A percentile compares a stretch with the other conserved stretches of the same genome.
Evolutionary conservation across 2,329 filamentous ascomycete genomes (phyloP).

Genomic region (Penicillium hordei): DNA sequence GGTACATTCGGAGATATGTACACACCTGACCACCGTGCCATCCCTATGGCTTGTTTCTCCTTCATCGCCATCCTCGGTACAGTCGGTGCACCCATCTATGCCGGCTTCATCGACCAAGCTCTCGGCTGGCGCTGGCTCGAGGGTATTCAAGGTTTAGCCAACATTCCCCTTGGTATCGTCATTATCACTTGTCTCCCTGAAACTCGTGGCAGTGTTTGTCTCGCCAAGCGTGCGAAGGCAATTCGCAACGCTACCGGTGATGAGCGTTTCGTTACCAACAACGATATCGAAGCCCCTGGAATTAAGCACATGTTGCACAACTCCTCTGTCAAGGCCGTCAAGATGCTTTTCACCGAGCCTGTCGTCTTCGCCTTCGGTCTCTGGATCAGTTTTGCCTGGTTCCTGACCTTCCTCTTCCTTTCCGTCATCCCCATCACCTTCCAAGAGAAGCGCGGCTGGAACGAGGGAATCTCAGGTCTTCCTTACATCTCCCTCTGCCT

Average conservation of each 20-base stretch:
- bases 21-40: conserved; percentile 46
- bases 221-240: conserved; percentile 51
- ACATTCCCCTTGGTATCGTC: conserved; percentile 50
- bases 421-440: conserved; percentile 54
- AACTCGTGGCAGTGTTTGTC: conserved; percentile 49
- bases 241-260: conserved; percentile 51
- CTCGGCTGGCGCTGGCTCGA: conserved; percentile 57
- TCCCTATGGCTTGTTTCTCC: conserved; percentile 51
- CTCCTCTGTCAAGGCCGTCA: conserved; percentile 54
- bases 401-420: conserved; percentile 56
- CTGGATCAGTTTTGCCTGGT: conserved; percentile 56
- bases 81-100: conserved; percentile 55
- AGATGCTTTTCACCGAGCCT: conserved; percentile 52
- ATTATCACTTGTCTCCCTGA: conserved; percentile 49
- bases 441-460: conserved; percentile 54
- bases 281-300: conserved; percentile 53
- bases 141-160: conserved; percentile 54
- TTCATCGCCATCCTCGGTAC: conserved; percentile 55
- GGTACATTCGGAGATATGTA: conserved; percentile 55
- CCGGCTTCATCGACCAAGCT: conserved; percentile 54
- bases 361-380: conserved; percentile 53
- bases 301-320: conserved; percentile 43
- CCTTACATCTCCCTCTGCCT: conserved; percentile 54
- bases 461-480: conserved; percentile 51
- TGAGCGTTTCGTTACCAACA: conserved; percentile 51